phyloP scores from a whole-genome alignment of 1,284 basidiomycete genomes.

The Marasmius tenuissimus region DNA sequence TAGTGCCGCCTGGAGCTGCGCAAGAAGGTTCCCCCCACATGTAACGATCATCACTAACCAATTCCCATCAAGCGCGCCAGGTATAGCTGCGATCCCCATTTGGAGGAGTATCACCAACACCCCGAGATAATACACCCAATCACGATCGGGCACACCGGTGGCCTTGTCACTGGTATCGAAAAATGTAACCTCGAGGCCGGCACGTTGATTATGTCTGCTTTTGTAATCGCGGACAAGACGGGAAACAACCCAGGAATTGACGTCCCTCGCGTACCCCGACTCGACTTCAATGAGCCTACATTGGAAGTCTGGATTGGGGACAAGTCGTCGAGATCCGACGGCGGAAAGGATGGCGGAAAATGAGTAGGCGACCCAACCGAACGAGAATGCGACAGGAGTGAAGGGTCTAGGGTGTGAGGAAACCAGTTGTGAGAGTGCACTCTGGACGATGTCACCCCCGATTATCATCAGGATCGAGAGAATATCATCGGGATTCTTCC shows the following conservation, averaged over 20 bases:
- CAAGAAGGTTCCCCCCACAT: conserved; percentile 24
- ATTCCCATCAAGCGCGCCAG: conserved; percentile 21
- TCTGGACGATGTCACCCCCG: conserved; percentile 33
- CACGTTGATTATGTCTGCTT: not conserved
- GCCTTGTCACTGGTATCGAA: conserved; percentile 1
- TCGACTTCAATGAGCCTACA: conserved; percentile 26
- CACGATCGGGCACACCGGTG: conserved; percentile 22
- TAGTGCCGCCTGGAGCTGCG: conserved; percentile 21
- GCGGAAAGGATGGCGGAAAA: conserved; percentile 26
- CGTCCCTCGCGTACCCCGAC: conserved; percentile 25
- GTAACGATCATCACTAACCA: conserved; percentile 30
- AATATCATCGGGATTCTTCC: conserved; percentile 29
- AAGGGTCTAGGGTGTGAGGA: conserved; percentile 19
- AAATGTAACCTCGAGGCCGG: conserved; percentile 6
- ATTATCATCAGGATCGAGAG: conserved; percentile 31
- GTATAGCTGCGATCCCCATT: conserved; percentile 26
- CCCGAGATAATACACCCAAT: conserved; percentile 29
- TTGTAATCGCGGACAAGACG: conserved; percentile 29
- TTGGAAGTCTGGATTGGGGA: conserved; percentile 27
- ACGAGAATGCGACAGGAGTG: conserved; percentile 35
- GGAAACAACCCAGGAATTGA: conserved; percentile 30
- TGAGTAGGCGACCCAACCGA: conserved; percentile 38
- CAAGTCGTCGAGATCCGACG: conserved; percentile 28
- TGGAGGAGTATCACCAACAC: conserved; percentile 24
- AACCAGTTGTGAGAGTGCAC: conserved; percentile 30